phyloP scores from a whole-genome alignment of 306 rosid genomes.

The Fragaria iinumae region DNA sequence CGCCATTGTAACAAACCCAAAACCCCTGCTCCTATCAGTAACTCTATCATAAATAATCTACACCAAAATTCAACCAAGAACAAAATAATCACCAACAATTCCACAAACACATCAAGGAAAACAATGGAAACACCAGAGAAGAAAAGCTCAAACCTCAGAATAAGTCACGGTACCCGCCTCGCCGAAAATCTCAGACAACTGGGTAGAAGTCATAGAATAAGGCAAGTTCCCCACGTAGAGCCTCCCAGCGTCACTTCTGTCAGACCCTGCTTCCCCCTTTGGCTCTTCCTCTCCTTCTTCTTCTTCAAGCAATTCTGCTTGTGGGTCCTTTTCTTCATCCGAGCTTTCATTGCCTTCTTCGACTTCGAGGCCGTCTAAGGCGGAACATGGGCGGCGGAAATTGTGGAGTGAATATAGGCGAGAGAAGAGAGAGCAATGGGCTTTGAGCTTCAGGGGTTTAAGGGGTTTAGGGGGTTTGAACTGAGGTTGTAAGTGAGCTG shows the following conservation, averaged over 20 bases:
- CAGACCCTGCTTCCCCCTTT: conserved; percentile 33
- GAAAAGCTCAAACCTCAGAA: conserved; percentile 58
- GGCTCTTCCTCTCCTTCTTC: conserved; percentile 32
- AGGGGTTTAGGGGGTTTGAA: conserved; percentile 36
- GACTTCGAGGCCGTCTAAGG: conserved; percentile 49
- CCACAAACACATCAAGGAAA: conserved; percentile 11
- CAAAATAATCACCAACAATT: conserved; percentile 1
- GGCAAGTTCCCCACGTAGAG: conserved; percentile 89
- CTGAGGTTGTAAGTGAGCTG: conserved; percentile 39
- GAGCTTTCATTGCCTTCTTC: conserved; percentile 32
- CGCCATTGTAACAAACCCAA: conserved; percentile 87
- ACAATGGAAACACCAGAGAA: conserved; percentile 14
- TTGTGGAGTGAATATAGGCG: conserved; percentile 35
- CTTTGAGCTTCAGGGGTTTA: conserved; percentile 40
- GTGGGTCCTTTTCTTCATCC: conserved; percentile 30
- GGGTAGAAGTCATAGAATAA: conserved; percentile 55
- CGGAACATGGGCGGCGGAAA: conserved; percentile 36
- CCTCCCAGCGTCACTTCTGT: conserved; percentile 57
- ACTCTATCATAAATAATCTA: conserved; percentile 85
- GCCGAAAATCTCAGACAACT: conserved; percentile 60
- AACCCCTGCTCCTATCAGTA: conserved; percentile 91
- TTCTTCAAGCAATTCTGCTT: conserved; percentile 30
- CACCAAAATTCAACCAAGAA: conserved; percentile 24
- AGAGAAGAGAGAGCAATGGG: conserved; percentile 31
- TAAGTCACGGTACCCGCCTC: conserved; percentile 76